phyloP scores from a whole-genome alignment of 352 stramenopile species.

The Phytopythium boreale region DNA sequence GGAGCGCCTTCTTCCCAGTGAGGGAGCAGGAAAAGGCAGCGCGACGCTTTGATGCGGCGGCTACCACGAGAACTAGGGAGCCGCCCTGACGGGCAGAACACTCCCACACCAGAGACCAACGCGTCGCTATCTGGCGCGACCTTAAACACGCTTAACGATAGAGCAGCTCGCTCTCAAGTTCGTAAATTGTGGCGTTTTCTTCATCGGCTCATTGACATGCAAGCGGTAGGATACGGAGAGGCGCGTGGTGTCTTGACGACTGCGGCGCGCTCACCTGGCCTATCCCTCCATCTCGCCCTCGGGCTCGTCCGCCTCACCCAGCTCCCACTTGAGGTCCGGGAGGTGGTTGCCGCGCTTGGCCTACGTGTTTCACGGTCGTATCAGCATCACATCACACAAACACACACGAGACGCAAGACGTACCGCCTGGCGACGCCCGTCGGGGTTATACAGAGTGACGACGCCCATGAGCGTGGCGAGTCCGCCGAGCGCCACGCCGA shows the following conservation, averaged over 20 bases:
- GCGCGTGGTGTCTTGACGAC: neutral
- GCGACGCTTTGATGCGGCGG: neutral
- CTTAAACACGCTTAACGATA: neutral
- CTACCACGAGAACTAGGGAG: neutral
- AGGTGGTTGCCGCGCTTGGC: constrained; percentile 73
- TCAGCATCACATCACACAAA: neutral
- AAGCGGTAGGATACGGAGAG: constrained; percentile 7
- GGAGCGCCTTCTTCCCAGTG: constrained; percentile 11
- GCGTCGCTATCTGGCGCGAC: neutral
- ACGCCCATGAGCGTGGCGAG: constrained; percentile 75
- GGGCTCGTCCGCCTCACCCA: constrained; percentile 67
- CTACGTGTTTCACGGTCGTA: constrained; percentile 14
- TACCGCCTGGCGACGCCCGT: constrained; percentile 79
- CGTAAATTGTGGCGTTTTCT: neutral
- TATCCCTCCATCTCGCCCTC: constrained; percentile 85
- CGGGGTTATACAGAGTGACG: constrained; percentile 78
- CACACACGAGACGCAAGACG: constrained; percentile 24
- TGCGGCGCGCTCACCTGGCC: constrained; percentile 11
- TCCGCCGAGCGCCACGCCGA: constrained; percentile 47
- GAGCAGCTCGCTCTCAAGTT: neutral
- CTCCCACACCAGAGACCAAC: neutral
- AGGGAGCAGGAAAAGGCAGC: neutral
- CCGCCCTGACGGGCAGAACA: too few relatives aligned
- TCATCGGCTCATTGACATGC: neutral
- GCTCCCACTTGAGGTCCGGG: constrained; percentile 78